Base-by-base conservation (phyloP, 148 eudicot genomes). In the Agrostemma githago region DNA sequence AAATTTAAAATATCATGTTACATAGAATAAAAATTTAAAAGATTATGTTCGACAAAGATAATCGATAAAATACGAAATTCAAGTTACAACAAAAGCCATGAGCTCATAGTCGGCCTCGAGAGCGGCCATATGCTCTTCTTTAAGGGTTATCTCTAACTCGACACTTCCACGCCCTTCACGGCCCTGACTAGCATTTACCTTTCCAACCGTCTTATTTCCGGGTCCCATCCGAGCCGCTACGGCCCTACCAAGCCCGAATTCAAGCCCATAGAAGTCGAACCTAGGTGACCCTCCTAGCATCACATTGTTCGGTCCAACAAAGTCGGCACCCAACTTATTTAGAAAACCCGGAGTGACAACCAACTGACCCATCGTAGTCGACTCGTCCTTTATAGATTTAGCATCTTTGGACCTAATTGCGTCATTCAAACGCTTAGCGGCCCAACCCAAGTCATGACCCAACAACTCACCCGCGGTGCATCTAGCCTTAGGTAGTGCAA, bases 361-460 rank as follows among this genome's bases (percentile, higher is more conserved):
- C 5, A 15, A 19, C 15, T 57, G 17, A 9, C 6, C 5, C 6
- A 57, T n/a, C 61, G 6, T 15, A 15, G 2, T 57, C 16, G 5
- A 57, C 14, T 15, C 17, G 4, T n/a, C 61, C 1, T 40, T 10
- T 16, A 59, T 38, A 4, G 15, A 6, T 42, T 41, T 11, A 9
- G 84, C 83, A 34, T 78, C 83, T 68, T 85, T 84, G 10, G 84
- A 79, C 64, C 72, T 79, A 17, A 92, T 87, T 43, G 82, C 80
- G 54, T 58, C 79, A 66, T 54, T 38, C 14, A 57, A 62, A 73
- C 65, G 80, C 60, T 78, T 73, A 1, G 87, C 90, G 26, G 82
- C 65, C 92, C 88, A 88, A 4, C 72, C 74, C 59, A 89, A 59
- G 57, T 76, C 85, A 14, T 71, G 76, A 2, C 89, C 75, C 9